phyloP scores from a whole-genome alignment of 768 basidiomycete species.

The Trametes cingulata region DNA sequence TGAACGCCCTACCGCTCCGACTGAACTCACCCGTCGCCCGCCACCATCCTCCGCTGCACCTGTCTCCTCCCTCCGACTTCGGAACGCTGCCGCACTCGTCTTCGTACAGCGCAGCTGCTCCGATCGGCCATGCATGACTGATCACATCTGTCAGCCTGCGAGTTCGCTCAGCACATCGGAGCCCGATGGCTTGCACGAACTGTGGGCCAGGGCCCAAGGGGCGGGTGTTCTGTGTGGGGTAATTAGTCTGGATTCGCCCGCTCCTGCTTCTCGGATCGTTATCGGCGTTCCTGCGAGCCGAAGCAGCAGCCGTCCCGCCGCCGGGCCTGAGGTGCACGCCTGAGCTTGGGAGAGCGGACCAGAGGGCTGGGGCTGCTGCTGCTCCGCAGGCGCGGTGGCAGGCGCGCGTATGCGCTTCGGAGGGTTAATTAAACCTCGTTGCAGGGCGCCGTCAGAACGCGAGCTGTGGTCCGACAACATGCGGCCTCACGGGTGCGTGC shows the following conservation, averaged over 20 bases:
- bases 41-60: background rate
- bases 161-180: background rate
- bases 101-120: background rate
- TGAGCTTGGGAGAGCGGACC: background rate
- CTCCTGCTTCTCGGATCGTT: background rate
- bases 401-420: conserved; percentile 13
- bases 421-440: conserved; percentile 21
- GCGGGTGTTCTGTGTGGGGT: background rate
- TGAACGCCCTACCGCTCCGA: too few relatives aligned
- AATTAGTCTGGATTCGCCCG: background rate
- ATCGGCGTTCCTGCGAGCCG: background rate
- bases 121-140: conserved; percentile 12
- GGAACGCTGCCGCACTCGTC: background rate
- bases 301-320: conserved; percentile 1
- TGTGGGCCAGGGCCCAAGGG: background rate
- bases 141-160: conserved; percentile 15
- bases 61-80: background rate
- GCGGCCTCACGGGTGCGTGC: conserved; percentile 4
- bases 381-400: conserved; percentile 4
- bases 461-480: conserved; percentile 7
- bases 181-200: background rate
- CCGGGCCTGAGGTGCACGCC: background rate
- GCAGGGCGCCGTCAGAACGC: conserved; percentile 17
- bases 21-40: background rate
- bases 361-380: background rate